phyloP scores from a whole-genome alignment of 202 grass and related monocot genomes.

The Cymbopogon flexuosus region DNA sequence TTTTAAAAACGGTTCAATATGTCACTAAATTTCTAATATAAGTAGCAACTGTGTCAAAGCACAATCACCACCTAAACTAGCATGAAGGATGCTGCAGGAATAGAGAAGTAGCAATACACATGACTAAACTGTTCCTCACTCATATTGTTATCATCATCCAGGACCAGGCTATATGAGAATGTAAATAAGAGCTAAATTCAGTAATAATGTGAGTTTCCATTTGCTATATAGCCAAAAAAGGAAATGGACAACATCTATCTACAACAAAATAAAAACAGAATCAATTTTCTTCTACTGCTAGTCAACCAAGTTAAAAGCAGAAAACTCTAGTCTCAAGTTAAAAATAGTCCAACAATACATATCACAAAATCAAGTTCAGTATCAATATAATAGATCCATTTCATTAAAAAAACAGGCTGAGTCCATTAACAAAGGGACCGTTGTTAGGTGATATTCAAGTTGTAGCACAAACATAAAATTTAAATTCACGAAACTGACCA shows the following conservation, averaged over 20 bases:
- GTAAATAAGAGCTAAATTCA: not conserved
- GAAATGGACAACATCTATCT: not conserved
- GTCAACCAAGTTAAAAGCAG: not conserved
- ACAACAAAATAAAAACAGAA: not conserved
- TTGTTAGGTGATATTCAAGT: not conserved
- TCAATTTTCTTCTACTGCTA: not conserved
- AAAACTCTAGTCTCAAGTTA: not conserved
- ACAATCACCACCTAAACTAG: not conserved
- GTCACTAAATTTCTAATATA: not conserved
- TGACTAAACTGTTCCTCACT: not conserved
- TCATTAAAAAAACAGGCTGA: not conserved
- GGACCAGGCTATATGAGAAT: not conserved
- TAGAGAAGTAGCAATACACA: not conserved
- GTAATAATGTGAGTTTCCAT: not conserved
- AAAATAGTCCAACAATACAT: not conserved
- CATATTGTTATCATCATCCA: not conserved
- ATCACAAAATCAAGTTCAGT: not conserved
- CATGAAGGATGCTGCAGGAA: not conserved
- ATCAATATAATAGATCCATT: not conserved
- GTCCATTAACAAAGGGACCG: not conserved
- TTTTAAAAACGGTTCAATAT: not conserved
- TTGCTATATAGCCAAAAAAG: not conserved
- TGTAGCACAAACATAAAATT: not conserved
- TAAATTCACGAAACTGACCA: not conserved
- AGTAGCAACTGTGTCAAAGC: not conserved